Percentiles rank a stretch among this genome's conserved stretches.
These are phyloP conservation scores for Schizochytrium sp. DNA, from an alignment of 108 stramenopile genomes.

Conservation along the genomic window DNA sequence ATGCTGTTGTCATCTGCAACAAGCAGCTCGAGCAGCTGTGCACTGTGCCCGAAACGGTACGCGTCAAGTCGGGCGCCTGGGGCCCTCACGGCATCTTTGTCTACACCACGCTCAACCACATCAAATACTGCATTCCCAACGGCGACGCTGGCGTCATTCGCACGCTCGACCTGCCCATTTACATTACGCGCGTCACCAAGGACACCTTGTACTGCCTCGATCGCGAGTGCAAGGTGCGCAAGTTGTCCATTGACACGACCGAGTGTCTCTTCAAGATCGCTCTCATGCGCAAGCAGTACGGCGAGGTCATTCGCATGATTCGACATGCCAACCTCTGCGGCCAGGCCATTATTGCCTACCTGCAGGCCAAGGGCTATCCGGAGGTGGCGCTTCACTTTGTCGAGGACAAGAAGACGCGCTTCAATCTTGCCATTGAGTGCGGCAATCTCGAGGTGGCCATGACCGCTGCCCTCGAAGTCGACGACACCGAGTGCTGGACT, in stretches of 20 bases:
- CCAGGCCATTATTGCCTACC: slow-evolving; percentile 89
- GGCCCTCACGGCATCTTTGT: slow-evolving; percentile 77
- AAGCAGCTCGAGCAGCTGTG: slow-evolving; percentile 88
- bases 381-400: slow-evolving; percentile 99
- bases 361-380: slow-evolving; percentile 93
- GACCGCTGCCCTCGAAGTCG: slow-evolving; percentile 81
- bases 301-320: slow-evolving; percentile 96
- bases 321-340: slow-evolving; percentile 81
- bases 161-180: slow-evolving; percentile 83
- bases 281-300: slow-evolving; percentile 59
- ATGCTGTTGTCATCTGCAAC: slow-evolving; percentile 76
- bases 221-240: slow-evolving; percentile 79
- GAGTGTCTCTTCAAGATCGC: slow-evolving; percentile 88
- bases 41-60: slow-evolving; percentile 85
- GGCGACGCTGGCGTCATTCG: slow-evolving; percentile 96
- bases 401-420: slow-evolving; percentile 80
- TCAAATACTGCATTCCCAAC: slow-evolving; percentile 90
- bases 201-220: slow-evolving; percentile 84
- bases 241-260: slow-evolving; percentile 83
- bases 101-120: slow-evolving; percentile 93
- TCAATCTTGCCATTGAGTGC: slow-evolving; percentile 92
- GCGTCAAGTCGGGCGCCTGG: slow-evolving; percentile 93
- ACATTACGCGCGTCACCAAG: slow-evolving; percentile 77
- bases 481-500: slow-evolving; percentile 76
- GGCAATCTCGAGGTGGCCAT: slow-evolving; percentile 97